A percentile compares a stretch with the other conserved stretches of the same genome.
These are phyloP conservation scores for Saccharomyces hybrid DNA, from an alignment of 1,139 yeast species.

Conservation along the genomic window DNA sequence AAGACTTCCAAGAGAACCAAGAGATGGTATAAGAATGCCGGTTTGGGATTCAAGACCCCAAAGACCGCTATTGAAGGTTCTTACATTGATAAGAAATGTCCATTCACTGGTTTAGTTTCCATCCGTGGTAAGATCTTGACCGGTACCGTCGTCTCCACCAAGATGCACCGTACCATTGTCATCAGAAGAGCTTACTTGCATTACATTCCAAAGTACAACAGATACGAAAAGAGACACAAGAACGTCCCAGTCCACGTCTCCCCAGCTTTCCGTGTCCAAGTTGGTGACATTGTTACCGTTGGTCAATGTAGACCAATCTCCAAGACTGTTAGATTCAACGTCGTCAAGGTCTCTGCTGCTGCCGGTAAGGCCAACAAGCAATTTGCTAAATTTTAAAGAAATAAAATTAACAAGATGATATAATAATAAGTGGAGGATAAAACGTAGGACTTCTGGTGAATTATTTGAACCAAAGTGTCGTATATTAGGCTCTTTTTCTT, in stretches of 20 bases:
- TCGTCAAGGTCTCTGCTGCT: conserved; percentile 88
- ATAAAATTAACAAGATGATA: not conserved
- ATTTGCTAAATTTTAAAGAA: conserved; percentile 53
- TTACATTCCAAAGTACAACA: conserved; percentile 99
- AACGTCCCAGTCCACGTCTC: conserved; percentile 99
- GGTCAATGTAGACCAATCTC: conserved; percentile 99
- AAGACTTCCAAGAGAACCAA: conserved; percentile 98
- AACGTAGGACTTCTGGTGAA: not conserved
- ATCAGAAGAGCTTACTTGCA: conserved; percentile 99
- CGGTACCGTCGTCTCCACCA: conserved; percentile 98
- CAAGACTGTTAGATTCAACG: conserved; percentile 99
- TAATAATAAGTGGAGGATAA: not conserved
- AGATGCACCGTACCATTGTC: conserved; percentile 99
- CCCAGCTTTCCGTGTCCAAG: conserved; percentile 99
- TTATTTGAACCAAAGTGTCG: not conserved
- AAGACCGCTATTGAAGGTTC: conserved; percentile 96
- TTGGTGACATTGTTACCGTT: conserved; percentile 98
- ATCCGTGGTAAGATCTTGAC: conserved; percentile 99
- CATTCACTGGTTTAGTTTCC: conserved; percentile 93
- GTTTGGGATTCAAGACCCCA: conserved; percentile 99
- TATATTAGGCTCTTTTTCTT: not conserved
- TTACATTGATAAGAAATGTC: conserved; percentile 99
- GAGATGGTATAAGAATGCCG: conserved; percentile 99
- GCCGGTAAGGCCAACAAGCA: conserved; percentile 83
- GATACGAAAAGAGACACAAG: conserved; percentile 99